Evolutionary conservation across 441 rosid species (phyloP).

Genomic region (Bruguiera hainesii): DNA sequence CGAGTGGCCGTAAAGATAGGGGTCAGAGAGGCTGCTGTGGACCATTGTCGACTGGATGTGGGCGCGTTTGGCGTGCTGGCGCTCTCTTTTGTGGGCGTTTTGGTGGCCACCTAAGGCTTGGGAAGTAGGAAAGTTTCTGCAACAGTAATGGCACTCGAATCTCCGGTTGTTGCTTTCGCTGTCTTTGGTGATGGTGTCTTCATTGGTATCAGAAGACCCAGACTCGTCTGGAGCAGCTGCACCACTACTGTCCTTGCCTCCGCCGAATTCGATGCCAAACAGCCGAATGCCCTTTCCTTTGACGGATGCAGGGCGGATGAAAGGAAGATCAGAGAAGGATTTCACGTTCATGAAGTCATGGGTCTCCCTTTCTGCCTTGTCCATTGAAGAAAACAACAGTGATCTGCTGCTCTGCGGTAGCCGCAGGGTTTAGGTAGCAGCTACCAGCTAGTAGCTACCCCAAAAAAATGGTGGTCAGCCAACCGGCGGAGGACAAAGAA

Average conservation of each 20-base stretch:
- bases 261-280: constrained; percentile 75
- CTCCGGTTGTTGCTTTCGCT: constrained; percentile 44
- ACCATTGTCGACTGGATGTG: constrained; percentile 58
- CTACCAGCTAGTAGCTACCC: no score
- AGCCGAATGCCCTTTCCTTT: constrained; percentile 72
- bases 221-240: constrained; percentile 23
- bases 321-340: constrained; percentile 84
- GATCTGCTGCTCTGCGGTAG: no score
- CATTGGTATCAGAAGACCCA: constrained; percentile 19
- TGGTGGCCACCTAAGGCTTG: constrained; percentile 98
- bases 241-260: constrained; percentile 10
- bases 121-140: constrained; percentile 86
- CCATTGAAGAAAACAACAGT: constrained; percentile 35
- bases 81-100: constrained; percentile 95
- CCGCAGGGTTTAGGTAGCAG: no score
- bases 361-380: constrained; percentile 58
- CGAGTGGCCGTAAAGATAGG: constrained; percentile 41
- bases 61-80: constrained; percentile 81
- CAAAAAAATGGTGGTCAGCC: background rate
- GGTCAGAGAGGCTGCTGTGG: constrained; percentile 32
- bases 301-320: constrained; percentile 67
- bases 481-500: background rate
- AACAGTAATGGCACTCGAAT: constrained; percentile 92
- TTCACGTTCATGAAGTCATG: constrained; percentile 88
- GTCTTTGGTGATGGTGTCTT: constrained; percentile 20